Evolutionary conservation across 2,329 filamentous ascomycete species (phyloP).

Genomic region (Domatiomyces globalis): DNA sequence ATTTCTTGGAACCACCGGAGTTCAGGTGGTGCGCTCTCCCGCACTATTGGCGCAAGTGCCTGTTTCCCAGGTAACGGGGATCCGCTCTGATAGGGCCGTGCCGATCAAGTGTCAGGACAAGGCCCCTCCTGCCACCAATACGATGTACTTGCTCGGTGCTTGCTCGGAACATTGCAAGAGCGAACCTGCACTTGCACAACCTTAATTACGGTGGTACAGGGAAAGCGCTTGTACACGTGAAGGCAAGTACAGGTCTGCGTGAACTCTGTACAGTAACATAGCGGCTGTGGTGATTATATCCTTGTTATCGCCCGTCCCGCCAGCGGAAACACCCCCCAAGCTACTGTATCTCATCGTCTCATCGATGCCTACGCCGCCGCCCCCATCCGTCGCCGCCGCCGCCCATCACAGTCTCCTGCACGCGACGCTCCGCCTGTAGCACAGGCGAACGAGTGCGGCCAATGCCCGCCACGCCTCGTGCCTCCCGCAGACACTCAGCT

Average conservation of each 20-base stretch:
- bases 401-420: neutral
- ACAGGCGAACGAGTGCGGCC: neutral
- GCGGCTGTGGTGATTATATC: neutral
- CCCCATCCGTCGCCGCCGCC: neutral
- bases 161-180: neutral
- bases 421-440: neutral
- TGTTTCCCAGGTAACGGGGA: neutral
- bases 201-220: neutral
- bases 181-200: neutral
- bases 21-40: neutral
- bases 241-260: neutral
- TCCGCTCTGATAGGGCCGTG: neutral
- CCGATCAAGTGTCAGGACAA: neutral
- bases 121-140: neutral
- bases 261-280: neutral
- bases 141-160: neutral
- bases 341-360: neutral
- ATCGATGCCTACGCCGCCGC: neutral
- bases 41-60: neutral
- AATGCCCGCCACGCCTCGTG: conserved; percentile 19
- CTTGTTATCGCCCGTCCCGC: neutral
- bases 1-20: no score
- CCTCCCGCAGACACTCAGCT: conserved; percentile 18
- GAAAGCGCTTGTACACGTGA: neutral
- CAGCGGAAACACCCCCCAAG: neutral